phyloP scores from a whole-genome alignment of 2,329 filamentous ascomycete species.

The Chaetomiaceae sp. region DNA sequence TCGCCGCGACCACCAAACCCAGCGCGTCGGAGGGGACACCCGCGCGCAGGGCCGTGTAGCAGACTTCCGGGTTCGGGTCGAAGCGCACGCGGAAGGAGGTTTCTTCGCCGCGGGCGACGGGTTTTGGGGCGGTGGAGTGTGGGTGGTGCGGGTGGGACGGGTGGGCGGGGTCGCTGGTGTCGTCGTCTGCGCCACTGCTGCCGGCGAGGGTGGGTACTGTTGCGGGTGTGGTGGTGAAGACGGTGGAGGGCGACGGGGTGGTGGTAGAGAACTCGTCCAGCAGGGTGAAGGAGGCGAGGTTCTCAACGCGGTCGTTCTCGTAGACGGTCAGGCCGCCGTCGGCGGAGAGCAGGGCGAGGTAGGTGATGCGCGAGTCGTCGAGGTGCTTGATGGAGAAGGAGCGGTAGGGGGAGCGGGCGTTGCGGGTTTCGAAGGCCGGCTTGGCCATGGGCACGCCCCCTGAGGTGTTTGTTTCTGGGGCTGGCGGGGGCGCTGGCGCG shows the following conservation, averaged over 20 bases:
- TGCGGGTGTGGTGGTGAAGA: neutral
- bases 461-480: neutral
- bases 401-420: slow-evolving; percentile 61
- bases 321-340: slow-evolving; percentile 75
- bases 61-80: slow-evolving; percentile 78
- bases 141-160: neutral
- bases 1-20: slow-evolving; percentile 76
- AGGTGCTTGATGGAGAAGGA: slow-evolving; percentile 82
- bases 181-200: slow-evolving; percentile 34
- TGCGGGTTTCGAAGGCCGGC: slow-evolving; percentile 51
- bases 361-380: slow-evolving; percentile 72
- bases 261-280: slow-evolving; percentile 61
- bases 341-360: slow-evolving; percentile 75
- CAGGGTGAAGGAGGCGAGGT: slow-evolving; percentile 66
- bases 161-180: neutral
- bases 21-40: slow-evolving; percentile 76
- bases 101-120: slow-evolving; percentile 72
- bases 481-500: neutral
- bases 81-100: slow-evolving; percentile 80
- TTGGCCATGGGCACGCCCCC: slow-evolving; percentile 23
- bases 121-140: too few species aligned
- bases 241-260: neutral
- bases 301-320: slow-evolving; percentile 81
- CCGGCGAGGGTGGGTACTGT: neutral
- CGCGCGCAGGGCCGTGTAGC: slow-evolving; percentile 69